Evolutionary conservation across 768 basidiomycete genomes (phyloP).

Genomic region (Tricholoma hemisulphureum): DNA sequence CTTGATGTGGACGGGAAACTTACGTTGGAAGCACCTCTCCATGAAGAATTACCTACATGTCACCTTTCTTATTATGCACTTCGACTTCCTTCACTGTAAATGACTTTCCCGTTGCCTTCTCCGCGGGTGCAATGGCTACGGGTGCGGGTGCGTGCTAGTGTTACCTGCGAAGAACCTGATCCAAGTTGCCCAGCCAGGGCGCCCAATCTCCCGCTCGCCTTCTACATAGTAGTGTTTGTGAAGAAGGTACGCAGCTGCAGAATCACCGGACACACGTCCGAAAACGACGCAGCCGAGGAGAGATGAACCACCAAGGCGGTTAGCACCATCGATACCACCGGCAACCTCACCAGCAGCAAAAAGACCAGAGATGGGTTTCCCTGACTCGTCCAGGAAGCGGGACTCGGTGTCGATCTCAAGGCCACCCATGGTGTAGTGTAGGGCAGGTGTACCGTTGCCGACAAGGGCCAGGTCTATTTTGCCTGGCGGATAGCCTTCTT

Average conservation of each 20-base stretch:
- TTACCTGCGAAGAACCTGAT: conserved; percentile 38
- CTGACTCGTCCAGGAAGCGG: conserved; percentile 68
- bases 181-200: conserved; percentile 76
- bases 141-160: too few species aligned
- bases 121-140: conserved; percentile 34
- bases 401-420: conserved; percentile 90
- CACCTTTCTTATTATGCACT: conserved; percentile 91
- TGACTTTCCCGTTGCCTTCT: conserved; percentile 30
- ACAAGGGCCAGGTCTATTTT: conserved; percentile 93
- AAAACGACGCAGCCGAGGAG: conserved; percentile 96
- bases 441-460: conserved; percentile 95
- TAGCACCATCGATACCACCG: conserved; percentile 97
- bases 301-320: conserved; percentile 93
- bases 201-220: conserved; percentile 78
- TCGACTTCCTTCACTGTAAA: conserved; percentile 75
- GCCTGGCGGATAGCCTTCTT: conserved; percentile 86
- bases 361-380: conserved; percentile 83
- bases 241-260: conserved; percentile 88
- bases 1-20: conserved; percentile 16
- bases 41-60: conserved; percentile 92
- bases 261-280: conserved; percentile 92
- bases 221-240: conserved; percentile 66
- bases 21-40: conserved; percentile 76
- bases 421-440: conserved; percentile 99
- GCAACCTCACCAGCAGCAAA: conserved; percentile 97